Evolutionary conservation across 306 rosid species (phyloP).

Genomic region (Hippophae rhamnoides): DNA sequence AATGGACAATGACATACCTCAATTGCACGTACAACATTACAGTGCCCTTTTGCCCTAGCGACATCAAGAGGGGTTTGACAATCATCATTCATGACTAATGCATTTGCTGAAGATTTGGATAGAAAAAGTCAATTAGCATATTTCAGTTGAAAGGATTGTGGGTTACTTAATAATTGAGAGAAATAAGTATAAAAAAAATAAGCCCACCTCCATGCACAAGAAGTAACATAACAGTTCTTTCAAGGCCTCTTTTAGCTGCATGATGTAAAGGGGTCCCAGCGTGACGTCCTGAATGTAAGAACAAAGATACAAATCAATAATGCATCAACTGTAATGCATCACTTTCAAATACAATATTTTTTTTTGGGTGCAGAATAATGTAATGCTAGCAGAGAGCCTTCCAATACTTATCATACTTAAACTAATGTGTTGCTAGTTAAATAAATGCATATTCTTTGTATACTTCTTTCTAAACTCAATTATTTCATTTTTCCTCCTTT

Average conservation of each 20-base stretch:
- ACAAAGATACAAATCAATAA: background rate
- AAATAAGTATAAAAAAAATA: background rate
- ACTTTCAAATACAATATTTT: background rate
- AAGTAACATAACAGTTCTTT: conserved; percentile 60
- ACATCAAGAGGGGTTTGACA: conserved; percentile 86
- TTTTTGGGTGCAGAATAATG: too few relatives aligned
- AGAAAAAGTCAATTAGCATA: conserved; percentile 12
- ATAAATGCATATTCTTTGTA: too few relatives aligned
- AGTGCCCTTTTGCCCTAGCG: conserved; percentile 79
- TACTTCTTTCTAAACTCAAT: too few relatives aligned
- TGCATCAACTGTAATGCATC: background rate
- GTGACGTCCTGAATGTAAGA: conserved; percentile 34
- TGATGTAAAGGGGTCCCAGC: conserved; percentile 95
- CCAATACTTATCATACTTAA: too few relatives aligned
- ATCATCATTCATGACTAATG: conserved; percentile 81
- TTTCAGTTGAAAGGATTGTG: background rate
- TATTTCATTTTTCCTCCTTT: background rate
- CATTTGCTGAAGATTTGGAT: conserved; percentile 54
- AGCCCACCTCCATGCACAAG: conserved; percentile 67
- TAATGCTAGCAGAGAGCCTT: too few relatives aligned
- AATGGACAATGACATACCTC: conserved; percentile 43
- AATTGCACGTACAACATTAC: conserved; percentile 64
- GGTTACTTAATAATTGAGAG: background rate
- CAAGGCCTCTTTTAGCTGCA: conserved; percentile 91
- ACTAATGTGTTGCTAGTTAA: too few relatives aligned